Base-by-base conservation (phyloP, 495 filamentous ascomycete genomes). In the Penicillium psychrofluorescens region DNA sequence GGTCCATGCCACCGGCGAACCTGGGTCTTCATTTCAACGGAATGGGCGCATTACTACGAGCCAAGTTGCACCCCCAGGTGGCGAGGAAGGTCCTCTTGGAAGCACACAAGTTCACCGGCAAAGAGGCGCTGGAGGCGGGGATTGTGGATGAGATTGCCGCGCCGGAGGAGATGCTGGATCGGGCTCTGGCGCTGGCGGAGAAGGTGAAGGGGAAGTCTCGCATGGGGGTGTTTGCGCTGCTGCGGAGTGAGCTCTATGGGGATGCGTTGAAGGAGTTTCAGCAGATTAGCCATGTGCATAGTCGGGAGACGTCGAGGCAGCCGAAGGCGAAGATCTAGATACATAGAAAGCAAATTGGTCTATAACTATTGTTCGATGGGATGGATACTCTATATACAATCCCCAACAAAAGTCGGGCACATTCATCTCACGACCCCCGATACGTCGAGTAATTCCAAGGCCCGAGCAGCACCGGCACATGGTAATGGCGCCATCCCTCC, bases 381-480 rank as follows among this genome's bases (percentile, higher is more conserved):
- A 22, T 22, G 0, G 22, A 22, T 22, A 22, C 22, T 22, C 0
- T 34, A 34, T 34, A 34, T 34, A 34, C 32, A 34, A 34, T 34
- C 32, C 7, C 32, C 32, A 34, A 37, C 28, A 9, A 30, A 30
- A 36, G 9, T 32, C 8, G 6, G 5, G n/a, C 37, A 7, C 10
- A 29, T 13, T 16, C 11, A 38, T 9, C 16, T 66, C 49, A 74
- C 35, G 68, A 74, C 2, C 92, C 92, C 54, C 92, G 72, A 65
- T 98, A 98, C 6, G 92, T 96, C 39, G 87, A 87, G 68, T 95
- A 98, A 56, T 83, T 88, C 71, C 83, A 96, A 35, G 90, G 90
- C 43, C 87, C 80, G 67, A 98, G 60, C 61, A 98, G 53, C 59
- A 98, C 68, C 22, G 92, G 92, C 4, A 98, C 85, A 77, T 98